Conservation (phyloP, 2,329 filamentous ascomycete species). For the Xylaria sp. region DNA sequence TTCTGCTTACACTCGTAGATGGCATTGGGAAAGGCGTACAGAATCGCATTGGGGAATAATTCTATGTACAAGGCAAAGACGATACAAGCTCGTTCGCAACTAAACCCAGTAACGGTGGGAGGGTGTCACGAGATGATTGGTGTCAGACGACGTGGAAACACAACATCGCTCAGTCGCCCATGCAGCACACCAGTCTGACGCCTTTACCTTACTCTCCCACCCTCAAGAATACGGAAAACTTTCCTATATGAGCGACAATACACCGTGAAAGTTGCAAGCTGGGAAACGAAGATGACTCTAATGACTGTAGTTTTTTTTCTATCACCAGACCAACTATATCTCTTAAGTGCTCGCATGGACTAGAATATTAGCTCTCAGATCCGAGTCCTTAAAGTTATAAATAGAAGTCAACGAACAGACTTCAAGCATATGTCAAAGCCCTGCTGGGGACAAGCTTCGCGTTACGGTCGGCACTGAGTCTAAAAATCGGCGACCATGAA, state of each 20-base stretch:
- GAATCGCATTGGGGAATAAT: slow-evolving; percentile 4
- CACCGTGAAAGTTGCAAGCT: neutral
- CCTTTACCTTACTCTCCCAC: neutral
- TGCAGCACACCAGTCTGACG: neutral
- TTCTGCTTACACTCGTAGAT: neutral
- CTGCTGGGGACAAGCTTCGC: no score
- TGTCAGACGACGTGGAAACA: neutral
- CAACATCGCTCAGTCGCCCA: neutral
- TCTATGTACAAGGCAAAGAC: neutral
- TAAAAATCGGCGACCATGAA: no score
- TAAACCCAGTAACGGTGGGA: neutral
- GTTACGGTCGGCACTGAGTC: no score
- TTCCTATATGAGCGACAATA: neutral
- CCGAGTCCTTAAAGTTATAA: no score
- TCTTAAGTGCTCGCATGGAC: no score
- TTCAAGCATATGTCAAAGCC: no score
- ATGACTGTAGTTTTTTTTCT: neutral
- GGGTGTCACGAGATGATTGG: neutral
- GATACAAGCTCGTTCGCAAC: neutral
- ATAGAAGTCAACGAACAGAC: no score
- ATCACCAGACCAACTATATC: no score
- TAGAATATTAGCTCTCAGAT: no score
- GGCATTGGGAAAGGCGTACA: slow-evolving; percentile 9
- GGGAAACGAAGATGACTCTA: neutral
- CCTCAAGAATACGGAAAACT: neutral